These are phyloP conservation scores for Mortierella sp. DNA, from an alignment of 371 early-diverging fungal species.

Conservation along the genomic window DNA sequence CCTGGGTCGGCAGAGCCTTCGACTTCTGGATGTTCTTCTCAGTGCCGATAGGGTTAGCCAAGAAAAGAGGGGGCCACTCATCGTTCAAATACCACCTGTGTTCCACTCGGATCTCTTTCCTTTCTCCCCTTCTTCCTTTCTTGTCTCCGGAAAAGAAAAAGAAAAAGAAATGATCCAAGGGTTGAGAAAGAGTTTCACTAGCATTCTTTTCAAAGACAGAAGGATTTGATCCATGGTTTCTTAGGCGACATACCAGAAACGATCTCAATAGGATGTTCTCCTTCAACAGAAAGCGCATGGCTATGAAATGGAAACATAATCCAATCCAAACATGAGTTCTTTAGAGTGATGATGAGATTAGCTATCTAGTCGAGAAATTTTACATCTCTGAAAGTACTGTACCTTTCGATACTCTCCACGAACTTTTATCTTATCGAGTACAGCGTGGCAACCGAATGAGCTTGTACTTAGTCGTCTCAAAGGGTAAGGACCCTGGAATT, in stretches of 20 bases:
- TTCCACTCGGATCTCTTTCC: neutral
- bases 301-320: neutral
- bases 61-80: neutral
- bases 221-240: neutral
- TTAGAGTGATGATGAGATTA: too few relatives aligned
- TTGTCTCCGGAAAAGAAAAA: neutral
- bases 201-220: neutral
- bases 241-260: neutral
- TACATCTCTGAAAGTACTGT: too few relatives aligned
- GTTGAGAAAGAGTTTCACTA: neutral
- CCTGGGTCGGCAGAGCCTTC: neutral
- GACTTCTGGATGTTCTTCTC: conserved; percentile 12
- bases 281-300: neutral
- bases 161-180: neutral
- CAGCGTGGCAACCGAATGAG: too few relatives aligned
- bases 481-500: neutral
- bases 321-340: neutral
- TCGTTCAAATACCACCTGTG: neutral
- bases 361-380: neutral
- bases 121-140: neutral
- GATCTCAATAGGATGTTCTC: neutral
- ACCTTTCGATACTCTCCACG: too few relatives aligned
- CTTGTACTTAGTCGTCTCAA: too few relatives aligned
- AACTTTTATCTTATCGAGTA: too few relatives aligned
- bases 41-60: conserved; percentile 8